Percentiles rank a stretch among this genome's conserved stretches.
Evolutionary conservation across 2,329 filamentous ascomycete species (phyloP).

Genomic region (Colletotrichum tropicale): DNA sequence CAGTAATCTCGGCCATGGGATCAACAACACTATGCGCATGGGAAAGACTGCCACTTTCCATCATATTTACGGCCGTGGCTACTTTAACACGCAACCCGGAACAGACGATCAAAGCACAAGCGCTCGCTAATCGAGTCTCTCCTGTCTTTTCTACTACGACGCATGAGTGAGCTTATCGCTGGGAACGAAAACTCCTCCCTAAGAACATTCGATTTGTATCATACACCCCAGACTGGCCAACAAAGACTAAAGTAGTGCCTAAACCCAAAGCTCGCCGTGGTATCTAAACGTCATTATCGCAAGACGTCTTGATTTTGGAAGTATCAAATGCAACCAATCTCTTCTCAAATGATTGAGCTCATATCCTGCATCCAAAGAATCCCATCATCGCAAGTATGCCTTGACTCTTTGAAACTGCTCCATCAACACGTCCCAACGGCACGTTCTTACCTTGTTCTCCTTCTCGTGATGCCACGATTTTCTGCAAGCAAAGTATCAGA

Average conservation of each 20-base stretch:
- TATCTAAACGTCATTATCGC: background rate
- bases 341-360: background rate
- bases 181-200: accelerated
- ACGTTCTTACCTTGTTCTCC: background rate
- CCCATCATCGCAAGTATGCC: background rate
- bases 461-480: background rate
- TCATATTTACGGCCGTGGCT: background rate
- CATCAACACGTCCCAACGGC: background rate
- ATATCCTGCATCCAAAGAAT: background rate
- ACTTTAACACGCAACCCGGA: background rate
- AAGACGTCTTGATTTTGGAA: background rate
- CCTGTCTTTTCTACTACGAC: background rate
- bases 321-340: background rate
- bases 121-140: background rate
- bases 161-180: background rate
- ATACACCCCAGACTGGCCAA: background rate
- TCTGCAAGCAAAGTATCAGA: background rate
- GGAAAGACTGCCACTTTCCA: background rate
- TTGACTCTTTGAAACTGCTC: background rate
- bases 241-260: background rate
- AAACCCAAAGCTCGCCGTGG: background rate
- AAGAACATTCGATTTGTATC: background rate
- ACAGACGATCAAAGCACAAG: background rate
- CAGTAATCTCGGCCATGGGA: background rate
- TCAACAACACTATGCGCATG: background rate